Evolutionary conservation across 2,329 filamentous ascomycete genomes (phyloP).

Genomic region (Verticillium albo-atrum): DNA sequence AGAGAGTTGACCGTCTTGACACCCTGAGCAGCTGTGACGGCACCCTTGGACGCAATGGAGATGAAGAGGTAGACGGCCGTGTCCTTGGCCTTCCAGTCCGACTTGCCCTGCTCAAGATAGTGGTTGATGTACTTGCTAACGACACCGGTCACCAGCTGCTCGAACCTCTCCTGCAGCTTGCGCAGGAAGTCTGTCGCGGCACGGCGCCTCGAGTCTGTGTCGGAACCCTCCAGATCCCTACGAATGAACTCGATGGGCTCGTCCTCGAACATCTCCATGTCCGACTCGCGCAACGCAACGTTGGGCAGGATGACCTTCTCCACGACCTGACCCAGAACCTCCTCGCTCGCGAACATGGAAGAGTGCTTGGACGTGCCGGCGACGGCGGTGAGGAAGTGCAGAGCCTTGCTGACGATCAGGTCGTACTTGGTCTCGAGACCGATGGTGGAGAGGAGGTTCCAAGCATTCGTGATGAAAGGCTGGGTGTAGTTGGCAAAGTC

Average conservation of each 20-base stretch:
- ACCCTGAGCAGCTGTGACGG: conserved; percentile 80
- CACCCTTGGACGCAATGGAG: conserved; percentile 88
- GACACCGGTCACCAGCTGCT: conserved; percentile 77
- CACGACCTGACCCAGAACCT: conserved; percentile 78
- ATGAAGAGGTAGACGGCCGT: conserved; percentile 97
- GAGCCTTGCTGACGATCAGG: conserved; percentile 84
- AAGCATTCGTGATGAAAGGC: conserved; percentile 84
- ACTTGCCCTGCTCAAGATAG: conserved; percentile 75
- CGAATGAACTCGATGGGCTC: conserved; percentile 98
- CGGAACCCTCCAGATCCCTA: conserved; percentile 89
- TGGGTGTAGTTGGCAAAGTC: conserved; percentile 78
- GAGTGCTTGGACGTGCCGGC: conserved; percentile 75
- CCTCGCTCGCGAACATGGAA: conserved; percentile 77
- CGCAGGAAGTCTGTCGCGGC: conserved; percentile 93
- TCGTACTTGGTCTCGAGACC: conserved; percentile 91
- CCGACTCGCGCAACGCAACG: conserved; percentile 83
- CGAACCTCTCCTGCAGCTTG: conserved; percentile 84
- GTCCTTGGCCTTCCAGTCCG: conserved; percentile 95
- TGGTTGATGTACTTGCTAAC: conserved; percentile 83
- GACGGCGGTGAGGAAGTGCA: conserved; percentile 91
- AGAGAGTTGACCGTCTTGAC: conserved; percentile 85
- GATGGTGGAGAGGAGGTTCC: conserved; percentile 83
- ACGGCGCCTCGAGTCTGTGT: conserved; percentile 86
- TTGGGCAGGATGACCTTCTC: conserved; percentile 97
- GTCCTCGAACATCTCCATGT: conserved; percentile 94